phyloP scores from a whole-genome alignment of 768 basidiomycete genomes.

The Agrocybe chaxingu region DNA sequence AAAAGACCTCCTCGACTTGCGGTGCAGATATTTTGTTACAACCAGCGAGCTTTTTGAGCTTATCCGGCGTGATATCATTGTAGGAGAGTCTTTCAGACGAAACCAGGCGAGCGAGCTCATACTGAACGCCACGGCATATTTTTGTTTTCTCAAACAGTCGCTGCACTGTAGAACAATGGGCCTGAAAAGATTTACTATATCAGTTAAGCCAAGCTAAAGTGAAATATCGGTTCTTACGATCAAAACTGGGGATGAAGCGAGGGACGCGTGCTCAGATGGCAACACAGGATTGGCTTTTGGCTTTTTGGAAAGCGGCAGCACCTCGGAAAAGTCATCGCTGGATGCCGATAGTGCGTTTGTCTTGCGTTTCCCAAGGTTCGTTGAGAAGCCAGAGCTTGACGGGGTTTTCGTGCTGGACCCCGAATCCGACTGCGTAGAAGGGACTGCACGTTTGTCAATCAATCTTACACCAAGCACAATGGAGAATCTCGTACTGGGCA shows the following conservation, averaged over 20 bases:
- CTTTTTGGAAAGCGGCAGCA: too few species aligned
- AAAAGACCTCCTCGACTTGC: constrained; percentile 9
- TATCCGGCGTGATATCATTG: constrained; percentile 24
- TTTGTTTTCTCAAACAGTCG: constrained; percentile 7
- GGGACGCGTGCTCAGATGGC: too few species aligned
- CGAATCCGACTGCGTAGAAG: too few species aligned
- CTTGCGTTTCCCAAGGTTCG: too few species aligned
- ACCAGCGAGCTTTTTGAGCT: constrained; percentile 14
- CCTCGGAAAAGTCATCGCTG: too few species aligned
- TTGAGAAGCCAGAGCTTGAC: too few species aligned
- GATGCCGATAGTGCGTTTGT: too few species aligned
- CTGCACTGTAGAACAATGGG: constrained; percentile 7
- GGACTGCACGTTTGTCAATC: too few species aligned
- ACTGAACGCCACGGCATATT: constrained; percentile 13
- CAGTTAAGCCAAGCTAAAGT: not conserved
- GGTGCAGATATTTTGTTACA: constrained; percentile 10
- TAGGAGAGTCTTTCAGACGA: constrained; percentile 18
- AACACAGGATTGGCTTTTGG: too few species aligned
- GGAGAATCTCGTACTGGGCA: too few species aligned
- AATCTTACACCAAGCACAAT: too few species aligned
- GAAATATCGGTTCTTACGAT: not conserved
- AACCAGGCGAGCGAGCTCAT: constrained; percentile 45
- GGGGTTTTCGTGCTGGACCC: too few species aligned
- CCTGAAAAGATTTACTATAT: constrained; percentile 5
- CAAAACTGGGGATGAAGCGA: not conserved